Conservation (phyloP, 306 rosid species). For the Phaseolus lunatus region DNA sequence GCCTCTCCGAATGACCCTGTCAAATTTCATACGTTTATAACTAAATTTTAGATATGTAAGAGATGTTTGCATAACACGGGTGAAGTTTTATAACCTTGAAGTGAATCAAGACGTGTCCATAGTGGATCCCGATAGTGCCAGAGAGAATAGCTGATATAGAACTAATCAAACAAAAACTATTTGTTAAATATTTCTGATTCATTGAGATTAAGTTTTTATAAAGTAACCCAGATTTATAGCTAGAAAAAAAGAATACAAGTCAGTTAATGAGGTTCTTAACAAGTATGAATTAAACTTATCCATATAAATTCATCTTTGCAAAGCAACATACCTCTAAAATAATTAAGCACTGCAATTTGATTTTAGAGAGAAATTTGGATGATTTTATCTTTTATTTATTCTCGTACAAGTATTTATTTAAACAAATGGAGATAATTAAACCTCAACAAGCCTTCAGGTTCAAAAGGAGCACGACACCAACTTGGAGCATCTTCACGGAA, state of each 20-base stretch:
- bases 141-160: slow-evolving; percentile 80
- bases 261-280: background rate
- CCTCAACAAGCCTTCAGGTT: slow-evolving; percentile 92
- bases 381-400: background rate
- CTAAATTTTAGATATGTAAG: slow-evolving; percentile 28
- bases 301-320: background rate
- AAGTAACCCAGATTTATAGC: background rate
- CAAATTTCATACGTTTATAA: slow-evolving; percentile 24
- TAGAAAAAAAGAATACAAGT: slow-evolving; percentile 6
- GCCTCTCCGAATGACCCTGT: slow-evolving; percentile 80
- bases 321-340: background rate
- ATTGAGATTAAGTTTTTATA: background rate
- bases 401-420: background rate
- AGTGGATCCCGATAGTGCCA: slow-evolving; percentile 85
- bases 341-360: background rate
- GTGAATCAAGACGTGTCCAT: slow-evolving; percentile 87
- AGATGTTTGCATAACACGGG: background rate
- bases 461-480: slow-evolving; percentile 88
- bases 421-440: background rate
- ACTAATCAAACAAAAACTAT: slow-evolving; percentile 45
- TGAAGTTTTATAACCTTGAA: slow-evolving; percentile 68
- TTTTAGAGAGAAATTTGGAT: background rate
- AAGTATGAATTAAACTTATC: background rate
- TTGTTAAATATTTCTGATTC: background rate
- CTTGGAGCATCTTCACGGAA: slow-evolving; percentile 68